Percentiles rank a stretch among this genome's conserved stretches.
Conservation (phyloP, 2,329 filamentous ascomycete species). For the Pseudogymnoascus sp. region DNA sequence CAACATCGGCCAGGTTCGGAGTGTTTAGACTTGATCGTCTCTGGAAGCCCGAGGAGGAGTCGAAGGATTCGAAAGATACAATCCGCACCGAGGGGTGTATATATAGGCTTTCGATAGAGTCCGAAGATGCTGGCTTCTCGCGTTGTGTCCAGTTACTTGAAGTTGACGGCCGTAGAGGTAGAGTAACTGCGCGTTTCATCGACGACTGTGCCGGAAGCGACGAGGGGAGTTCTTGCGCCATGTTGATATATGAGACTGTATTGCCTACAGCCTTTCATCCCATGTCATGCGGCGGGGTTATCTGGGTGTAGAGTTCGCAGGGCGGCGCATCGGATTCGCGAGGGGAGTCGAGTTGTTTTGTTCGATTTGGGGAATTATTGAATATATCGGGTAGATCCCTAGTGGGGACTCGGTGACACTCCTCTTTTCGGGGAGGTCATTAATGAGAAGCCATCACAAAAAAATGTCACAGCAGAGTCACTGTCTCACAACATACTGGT, state of each 20-base stretch:
- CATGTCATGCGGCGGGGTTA: background rate
- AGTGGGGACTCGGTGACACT: background rate
- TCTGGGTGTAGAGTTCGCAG: background rate
- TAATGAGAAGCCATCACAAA: background rate
- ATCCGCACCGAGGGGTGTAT: slow-evolving; percentile 26
- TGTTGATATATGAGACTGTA: background rate
- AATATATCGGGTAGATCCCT: background rate
- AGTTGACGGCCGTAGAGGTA: background rate
- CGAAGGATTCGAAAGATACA: slow-evolving; percentile 44
- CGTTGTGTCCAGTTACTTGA: background rate
- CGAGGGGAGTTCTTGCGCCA: background rate
- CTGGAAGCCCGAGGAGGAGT: background rate
- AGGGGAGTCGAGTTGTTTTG: background rate
- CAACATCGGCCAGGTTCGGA: slow-evolving; percentile 27
- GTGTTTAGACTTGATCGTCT: slow-evolving; percentile 17
- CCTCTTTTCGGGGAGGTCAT: background rate
- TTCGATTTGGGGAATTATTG: background rate
- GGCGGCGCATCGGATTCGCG: background rate
- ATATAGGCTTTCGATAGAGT: slow-evolving; percentile 12
- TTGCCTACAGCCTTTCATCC: background rate
- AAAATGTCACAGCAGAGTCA: background rate
- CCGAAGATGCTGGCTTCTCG: background rate
- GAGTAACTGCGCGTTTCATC: slow-evolving; percentile 7
- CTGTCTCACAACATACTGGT: background rate
- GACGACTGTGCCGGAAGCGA: background rate